phyloP scores from a whole-genome alignment of 495 filamentous ascomycete species.

The Beverwykella pulmonaria region DNA sequence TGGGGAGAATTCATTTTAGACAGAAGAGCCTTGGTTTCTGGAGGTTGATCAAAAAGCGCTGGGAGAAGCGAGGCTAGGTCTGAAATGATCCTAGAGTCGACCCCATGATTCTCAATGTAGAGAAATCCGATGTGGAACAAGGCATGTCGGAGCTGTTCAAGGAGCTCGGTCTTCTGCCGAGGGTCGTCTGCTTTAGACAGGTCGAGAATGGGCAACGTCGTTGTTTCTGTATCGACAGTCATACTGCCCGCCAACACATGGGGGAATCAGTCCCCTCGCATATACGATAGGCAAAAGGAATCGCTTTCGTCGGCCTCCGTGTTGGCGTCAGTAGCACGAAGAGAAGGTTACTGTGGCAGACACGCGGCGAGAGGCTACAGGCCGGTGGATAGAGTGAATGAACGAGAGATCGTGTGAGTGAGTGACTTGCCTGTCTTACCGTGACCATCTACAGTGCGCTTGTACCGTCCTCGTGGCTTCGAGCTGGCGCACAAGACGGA shows the following conservation, averaged over 20 bases:
- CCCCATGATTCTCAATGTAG: conserved; percentile 56
- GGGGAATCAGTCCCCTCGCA: not conserved
- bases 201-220: conserved; percentile 22
- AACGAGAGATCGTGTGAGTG: conserved; percentile 1
- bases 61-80: conserved; percentile 50
- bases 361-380: not conserved
- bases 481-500: conserved; percentile 3
- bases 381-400: not conserved
- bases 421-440: conserved; percentile 10
- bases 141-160: not conserved
- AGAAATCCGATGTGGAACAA: conserved; percentile 57
- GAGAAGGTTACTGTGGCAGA: not conserved
- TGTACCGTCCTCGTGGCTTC: conserved; percentile 11
- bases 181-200: conserved; percentile 24
- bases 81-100: conserved; percentile 44
- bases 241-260: not conserved
- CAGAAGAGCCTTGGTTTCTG: conserved; percentile 47
- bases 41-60: conserved; percentile 49
- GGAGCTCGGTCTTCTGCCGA: conserved; percentile 3
- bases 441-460: not conserved
- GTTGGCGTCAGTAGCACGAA: not conserved
- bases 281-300: not conserved
- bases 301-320: not conserved
- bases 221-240: not conserved
- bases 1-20: conserved; percentile 56